Evolutionary conservation across 2,329 filamentous ascomycete genomes (phyloP).

Genomic region (Lachnellula suecica): DNA sequence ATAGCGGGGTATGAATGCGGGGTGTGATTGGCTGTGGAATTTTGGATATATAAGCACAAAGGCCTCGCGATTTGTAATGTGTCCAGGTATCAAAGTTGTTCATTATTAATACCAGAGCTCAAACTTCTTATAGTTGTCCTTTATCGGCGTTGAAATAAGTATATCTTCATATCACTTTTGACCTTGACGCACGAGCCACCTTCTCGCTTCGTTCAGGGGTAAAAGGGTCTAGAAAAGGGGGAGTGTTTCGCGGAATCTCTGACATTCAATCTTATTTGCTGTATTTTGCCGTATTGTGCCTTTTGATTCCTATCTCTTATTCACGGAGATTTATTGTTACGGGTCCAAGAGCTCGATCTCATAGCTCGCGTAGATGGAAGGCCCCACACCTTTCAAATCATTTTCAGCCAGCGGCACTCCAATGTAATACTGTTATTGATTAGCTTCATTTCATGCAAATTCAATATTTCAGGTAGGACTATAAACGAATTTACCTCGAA

Average conservation of each 20-base stretch:
- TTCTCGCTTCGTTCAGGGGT: not conserved
- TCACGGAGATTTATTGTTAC: no score
- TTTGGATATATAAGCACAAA: not conserved
- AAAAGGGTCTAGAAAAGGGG: not conserved
- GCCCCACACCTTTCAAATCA: slow-evolving; percentile 26
- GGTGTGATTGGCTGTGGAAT: not conserved
- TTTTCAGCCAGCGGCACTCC: slow-evolving; percentile 17
- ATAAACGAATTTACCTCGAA: slow-evolving; percentile 19
- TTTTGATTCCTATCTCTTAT: no score
- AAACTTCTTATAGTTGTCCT: not conserved
- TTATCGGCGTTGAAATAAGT: no score
- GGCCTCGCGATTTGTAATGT: not conserved
- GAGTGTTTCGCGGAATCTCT: no score
- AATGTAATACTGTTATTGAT: slow-evolving; percentile 22
- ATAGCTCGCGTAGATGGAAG: slow-evolving; percentile 24
- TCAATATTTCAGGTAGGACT: not conserved
- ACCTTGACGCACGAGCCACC: not conserved
- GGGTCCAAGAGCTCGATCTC: slow-evolving; percentile 8
- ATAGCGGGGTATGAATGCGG: not conserved
- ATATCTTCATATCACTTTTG: no score
- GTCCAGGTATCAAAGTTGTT: no score
- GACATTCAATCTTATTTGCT: not conserved
- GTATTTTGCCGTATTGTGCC: no score
- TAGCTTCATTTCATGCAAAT: not conserved
- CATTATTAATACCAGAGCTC: no score